Evolutionary conservation across 768 basidiomycete species (phyloP).

Genomic region (Rhizopogon roseolus): DNA sequence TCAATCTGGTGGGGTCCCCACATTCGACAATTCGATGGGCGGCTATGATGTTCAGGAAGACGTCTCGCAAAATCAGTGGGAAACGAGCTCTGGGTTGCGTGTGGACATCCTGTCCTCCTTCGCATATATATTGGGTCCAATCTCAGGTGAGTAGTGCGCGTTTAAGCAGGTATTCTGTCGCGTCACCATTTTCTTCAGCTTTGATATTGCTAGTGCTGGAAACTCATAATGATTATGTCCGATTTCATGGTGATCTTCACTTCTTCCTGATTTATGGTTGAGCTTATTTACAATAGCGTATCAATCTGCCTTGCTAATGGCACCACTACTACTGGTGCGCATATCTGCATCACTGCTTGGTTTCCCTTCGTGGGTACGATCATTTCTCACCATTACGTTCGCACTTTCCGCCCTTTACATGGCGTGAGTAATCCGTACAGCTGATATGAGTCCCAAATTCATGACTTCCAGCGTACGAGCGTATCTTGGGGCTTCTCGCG

Average conservation of each 20-base stretch:
- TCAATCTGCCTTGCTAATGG: conserved; percentile 69
- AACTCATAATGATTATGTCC: conserved; percentile 70
- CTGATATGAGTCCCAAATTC: not conserved
- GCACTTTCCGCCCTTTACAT: conserved; percentile 42
- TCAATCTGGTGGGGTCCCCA: conserved; percentile 64
- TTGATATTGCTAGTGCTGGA: conserved; percentile 64
- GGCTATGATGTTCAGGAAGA: conserved; percentile 37
- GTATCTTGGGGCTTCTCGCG: conserved; percentile 47
- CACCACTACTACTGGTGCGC: conserved; percentile 53
- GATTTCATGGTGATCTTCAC: conserved; percentile 61
- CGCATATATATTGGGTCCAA: conserved; percentile 64
- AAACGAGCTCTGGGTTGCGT: conserved; percentile 61
- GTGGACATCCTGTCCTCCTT: conserved; percentile 63
- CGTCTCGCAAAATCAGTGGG: conserved; percentile 54
- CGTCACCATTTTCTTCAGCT: conserved; percentile 34
- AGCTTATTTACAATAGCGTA: conserved; percentile 47
- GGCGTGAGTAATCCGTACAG: conserved; percentile 39
- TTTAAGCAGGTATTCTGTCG: not conserved
- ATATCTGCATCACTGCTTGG: conserved; percentile 50
- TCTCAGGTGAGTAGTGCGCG: conserved; percentile 53
- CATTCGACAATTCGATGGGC: conserved; percentile 42
- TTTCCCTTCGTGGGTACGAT: conserved; percentile 48
- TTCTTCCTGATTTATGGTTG: conserved; percentile 3
- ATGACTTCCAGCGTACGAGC: conserved; percentile 38
- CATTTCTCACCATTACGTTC: conserved; percentile 42